A percentile compares a stretch with the other conserved stretches of the same genome.
Evolutionary conservation across 2,329 filamentous ascomycete genomes (phyloP).

Genomic region (Alternaria triticina): DNA sequence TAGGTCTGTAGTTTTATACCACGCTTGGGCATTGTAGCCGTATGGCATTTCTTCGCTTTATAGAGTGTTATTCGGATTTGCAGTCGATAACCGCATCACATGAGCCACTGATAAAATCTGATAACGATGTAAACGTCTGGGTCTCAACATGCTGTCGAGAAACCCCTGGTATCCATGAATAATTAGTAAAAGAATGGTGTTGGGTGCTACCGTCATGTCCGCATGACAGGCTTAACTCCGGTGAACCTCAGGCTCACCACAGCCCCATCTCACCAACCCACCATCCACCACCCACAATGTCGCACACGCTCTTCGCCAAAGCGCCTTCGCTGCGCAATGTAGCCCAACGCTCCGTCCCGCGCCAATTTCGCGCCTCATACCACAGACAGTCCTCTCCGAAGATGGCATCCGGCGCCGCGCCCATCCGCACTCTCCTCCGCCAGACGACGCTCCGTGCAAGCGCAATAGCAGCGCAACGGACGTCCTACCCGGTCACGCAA

Average conservation of each 20-base stretch:
- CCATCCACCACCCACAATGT: conserved; percentile 16
- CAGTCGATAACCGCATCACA: neutral
- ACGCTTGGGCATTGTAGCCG: neutral
- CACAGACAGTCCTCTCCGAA: conserved; percentile 25
- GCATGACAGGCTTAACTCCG: conserved; percentile 14
- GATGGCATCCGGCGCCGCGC: conserved; percentile 31
- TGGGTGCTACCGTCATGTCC: neutral
- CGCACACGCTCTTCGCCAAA: conserved; percentile 20
- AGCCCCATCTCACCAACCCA: conserved; percentile 11
- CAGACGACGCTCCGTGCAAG: conserved; percentile 34
- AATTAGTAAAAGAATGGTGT: neutral
- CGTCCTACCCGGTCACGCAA: conserved; percentile 25
- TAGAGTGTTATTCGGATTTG: neutral
- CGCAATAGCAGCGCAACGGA: conserved; percentile 30
- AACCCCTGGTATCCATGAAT: neutral
- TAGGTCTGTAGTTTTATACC: neutral
- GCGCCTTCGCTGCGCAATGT: conserved; percentile 16
- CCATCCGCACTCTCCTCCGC: conserved; percentile 40
- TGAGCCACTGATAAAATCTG: neutral
- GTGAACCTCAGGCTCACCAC: conserved; percentile 22
- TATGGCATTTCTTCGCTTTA: neutral
- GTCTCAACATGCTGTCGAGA: neutral
- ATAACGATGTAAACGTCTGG: neutral
- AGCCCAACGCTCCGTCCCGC: conserved; percentile 12
- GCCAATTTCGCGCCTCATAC: conserved; percentile 14